These are phyloP conservation scores for Symmetrospora coprosmae DNA, from an alignment of 768 basidiomycete genomes.

Conservation along the genomic window DNA sequence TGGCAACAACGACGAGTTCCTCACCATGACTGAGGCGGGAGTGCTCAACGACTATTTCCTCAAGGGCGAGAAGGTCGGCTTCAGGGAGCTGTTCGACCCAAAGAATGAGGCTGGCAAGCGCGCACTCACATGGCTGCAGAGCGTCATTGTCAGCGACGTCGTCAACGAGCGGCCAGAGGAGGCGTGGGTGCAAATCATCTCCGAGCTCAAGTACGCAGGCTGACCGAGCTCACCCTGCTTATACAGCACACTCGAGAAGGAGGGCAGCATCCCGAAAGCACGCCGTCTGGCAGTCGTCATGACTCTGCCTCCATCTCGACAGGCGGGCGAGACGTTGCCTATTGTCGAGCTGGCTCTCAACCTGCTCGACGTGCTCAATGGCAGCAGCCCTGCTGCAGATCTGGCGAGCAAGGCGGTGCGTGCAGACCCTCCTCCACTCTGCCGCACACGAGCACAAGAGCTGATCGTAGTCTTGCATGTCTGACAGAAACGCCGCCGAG, in stretches of 20 bases:
- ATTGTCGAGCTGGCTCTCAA: slow-evolving; percentile 16
- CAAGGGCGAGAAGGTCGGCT: slow-evolving; percentile 12
- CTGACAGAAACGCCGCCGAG: slow-evolving; percentile 5
- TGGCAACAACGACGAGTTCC: slow-evolving; percentile 8
- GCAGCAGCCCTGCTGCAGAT: slow-evolving; percentile 1
- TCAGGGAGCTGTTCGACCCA: background rate
- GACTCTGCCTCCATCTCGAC: background rate
- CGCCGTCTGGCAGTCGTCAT: background rate
- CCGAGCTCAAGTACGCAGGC: background rate
- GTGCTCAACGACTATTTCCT: slow-evolving; percentile 5
- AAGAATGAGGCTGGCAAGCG: slow-evolving; percentile 6
- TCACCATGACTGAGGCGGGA: background rate
- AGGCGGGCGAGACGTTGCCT: background rate
- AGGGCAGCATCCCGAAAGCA: slow-evolving; percentile 1
- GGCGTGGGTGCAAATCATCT: background rate
- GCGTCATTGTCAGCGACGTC: slow-evolving; percentile 7
- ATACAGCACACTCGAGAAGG: slow-evolving; percentile 5
- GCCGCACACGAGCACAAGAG: background rate
- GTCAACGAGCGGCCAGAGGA: slow-evolving; percentile 14
- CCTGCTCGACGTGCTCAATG: slow-evolving; percentile 2
- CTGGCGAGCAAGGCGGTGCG: slow-evolving; percentile 5
- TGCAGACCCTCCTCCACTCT: background rate
- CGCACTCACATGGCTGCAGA: background rate
- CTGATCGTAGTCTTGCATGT: background rate
- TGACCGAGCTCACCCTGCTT: background rate